Conservation (phyloP, 306 rosid genomes). For the Sphenostylis stenocarpa region DNA sequence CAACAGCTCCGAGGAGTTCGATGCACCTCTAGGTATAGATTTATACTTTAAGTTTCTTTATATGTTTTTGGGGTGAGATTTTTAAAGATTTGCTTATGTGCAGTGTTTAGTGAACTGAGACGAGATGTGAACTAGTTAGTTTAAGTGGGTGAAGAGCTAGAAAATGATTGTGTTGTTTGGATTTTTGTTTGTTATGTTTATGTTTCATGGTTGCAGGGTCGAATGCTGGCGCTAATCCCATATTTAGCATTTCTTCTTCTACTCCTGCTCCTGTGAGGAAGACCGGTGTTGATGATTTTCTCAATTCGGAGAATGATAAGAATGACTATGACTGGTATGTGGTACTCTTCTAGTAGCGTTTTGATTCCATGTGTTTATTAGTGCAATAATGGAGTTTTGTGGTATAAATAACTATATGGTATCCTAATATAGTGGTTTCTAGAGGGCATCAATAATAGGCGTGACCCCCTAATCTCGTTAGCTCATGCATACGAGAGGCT, state of each 20-base stretch:
- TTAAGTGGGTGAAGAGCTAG: constrained; percentile 3
- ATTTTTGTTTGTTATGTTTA: background rate
- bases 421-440: background rate
- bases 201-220: constrained; percentile 50
- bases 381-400: constrained; percentile 15
- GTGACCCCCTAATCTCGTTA: background rate
- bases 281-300: constrained; percentile 74
- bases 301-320: constrained; percentile 76
- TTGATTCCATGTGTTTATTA: constrained; percentile 2
- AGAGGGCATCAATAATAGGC: background rate
- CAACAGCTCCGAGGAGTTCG: constrained; percentile 66
- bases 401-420: background rate
- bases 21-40: constrained; percentile 64
- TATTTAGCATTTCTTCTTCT: constrained; percentile 60
- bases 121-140: background rate
- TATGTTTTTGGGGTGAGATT: background rate
- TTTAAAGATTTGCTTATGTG: constrained; percentile 24
- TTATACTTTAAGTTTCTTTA: background rate
- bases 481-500: background rate
- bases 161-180: constrained; percentile 19
- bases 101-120: background rate
- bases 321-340: constrained; percentile 90
- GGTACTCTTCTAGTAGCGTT: background rate
- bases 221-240: constrained; percentile 59
- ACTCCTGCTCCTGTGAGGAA: constrained; percentile 61